These are phyloP conservation scores for Naganishia vaughanmartiniae DNA, from an alignment of 768 basidiomycete genomes.

Conservation along the genomic window DNA sequence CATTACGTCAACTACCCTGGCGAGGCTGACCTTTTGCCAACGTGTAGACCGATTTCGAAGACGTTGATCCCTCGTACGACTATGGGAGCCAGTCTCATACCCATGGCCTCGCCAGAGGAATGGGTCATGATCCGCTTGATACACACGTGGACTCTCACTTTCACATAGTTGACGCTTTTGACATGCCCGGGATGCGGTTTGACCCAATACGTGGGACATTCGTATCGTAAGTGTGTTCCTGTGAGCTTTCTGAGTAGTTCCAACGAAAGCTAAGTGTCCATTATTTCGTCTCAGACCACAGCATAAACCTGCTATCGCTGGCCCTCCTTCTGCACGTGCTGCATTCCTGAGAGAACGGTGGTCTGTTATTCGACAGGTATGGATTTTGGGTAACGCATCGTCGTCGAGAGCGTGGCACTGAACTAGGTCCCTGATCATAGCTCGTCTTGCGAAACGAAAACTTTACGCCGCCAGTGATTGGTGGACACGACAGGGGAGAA, in stretches of 20 bases:
- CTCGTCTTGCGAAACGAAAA: slow-evolving; percentile 92
- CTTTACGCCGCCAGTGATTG: slow-evolving; percentile 91
- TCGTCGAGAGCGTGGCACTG: neutral
- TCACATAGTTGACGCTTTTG: slow-evolving; percentile 81
- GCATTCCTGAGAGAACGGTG: slow-evolving; percentile 77
- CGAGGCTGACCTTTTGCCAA: neutral
- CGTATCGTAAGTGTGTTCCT: slow-evolving; percentile 63
- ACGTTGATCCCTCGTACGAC: slow-evolving; percentile 23
- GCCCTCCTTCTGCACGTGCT: slow-evolving; percentile 77
- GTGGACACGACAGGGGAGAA: slow-evolving; percentile 78
- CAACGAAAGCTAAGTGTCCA: neutral
- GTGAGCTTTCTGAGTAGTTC: neutral
- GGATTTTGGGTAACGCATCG: neutral
- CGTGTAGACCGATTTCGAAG: slow-evolving; percentile 34
- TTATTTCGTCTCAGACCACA: slow-evolving; percentile 51
- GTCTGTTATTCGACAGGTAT: slow-evolving; percentile 78
- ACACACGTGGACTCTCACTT: slow-evolving; percentile 57
- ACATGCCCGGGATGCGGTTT: slow-evolving; percentile 94
- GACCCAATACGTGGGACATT: slow-evolving; percentile 81
- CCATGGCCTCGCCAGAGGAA: slow-evolving; percentile 14
- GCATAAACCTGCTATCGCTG: slow-evolving; percentile 67
- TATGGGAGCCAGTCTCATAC: slow-evolving; percentile 18
- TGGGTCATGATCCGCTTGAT: slow-evolving; percentile 32
- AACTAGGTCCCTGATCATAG: slow-evolving; percentile 26
- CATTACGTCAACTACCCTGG: neutral